Evolutionary conservation across 2,329 filamentous ascomycete genomes (phyloP).

Genomic region (Biscogniauxia marginata): DNA sequence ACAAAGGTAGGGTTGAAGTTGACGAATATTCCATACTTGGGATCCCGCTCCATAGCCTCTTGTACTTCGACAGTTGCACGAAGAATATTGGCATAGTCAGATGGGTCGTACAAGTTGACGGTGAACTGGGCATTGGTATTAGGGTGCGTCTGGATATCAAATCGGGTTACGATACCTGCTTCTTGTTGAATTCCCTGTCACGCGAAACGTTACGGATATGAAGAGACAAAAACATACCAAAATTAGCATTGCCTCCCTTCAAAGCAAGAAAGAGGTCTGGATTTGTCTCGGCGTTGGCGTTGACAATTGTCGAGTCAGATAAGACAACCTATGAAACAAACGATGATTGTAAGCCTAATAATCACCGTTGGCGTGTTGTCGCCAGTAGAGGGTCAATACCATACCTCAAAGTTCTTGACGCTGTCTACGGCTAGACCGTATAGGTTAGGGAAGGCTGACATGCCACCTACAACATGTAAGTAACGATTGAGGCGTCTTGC

Average conservation of each 20-base stretch:
- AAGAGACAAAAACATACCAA: neutral
- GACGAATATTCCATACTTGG: slow-evolving; percentile 10
- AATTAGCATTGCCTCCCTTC: slow-evolving; percentile 20
- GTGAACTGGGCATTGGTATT: slow-evolving; percentile 11
- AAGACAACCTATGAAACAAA: no score
- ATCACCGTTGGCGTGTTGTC: no score
- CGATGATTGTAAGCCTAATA: no score
- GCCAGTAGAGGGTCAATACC: no score
- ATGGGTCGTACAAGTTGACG: slow-evolving; percentile 10
- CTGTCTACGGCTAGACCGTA: slow-evolving; percentile 16
- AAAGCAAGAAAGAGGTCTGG: slow-evolving; percentile 14
- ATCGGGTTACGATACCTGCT: slow-evolving; percentile 17
- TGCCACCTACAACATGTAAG: slow-evolving; percentile 11
- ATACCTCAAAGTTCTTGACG: slow-evolving; percentile 20
- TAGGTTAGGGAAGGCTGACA: slow-evolving; percentile 17
- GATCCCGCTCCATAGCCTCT: slow-evolving; percentile 14
- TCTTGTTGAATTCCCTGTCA: neutral
- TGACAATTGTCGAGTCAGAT: slow-evolving; percentile 14
- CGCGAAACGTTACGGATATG: neutral
- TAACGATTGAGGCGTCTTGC: neutral
- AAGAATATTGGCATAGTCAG: slow-evolving; percentile 12
- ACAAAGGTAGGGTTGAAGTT: slow-evolving; percentile 8
- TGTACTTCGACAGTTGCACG: slow-evolving; percentile 7
- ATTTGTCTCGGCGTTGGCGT: slow-evolving; percentile 12
- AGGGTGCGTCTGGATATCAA: slow-evolving; percentile 14